Conservation (phyloP, 768 basidiomycete species). For the Cystobasidium onofrii region DNA sequence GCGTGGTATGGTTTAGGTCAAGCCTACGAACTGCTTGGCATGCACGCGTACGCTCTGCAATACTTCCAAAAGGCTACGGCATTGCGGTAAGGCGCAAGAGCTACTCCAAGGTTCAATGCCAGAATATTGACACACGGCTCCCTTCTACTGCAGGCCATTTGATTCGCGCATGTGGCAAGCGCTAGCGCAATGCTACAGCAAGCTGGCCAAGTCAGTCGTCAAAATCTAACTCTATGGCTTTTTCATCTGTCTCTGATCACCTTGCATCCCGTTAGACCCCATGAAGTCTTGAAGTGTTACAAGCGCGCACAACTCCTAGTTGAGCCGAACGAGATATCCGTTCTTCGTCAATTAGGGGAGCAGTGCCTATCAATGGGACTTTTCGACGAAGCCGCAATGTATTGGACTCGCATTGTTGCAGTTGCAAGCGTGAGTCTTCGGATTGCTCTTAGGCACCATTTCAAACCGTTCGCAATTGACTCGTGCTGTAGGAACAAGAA, state of each 20-base stretch:
- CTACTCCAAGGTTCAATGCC: no score
- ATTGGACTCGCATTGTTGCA: constrained; percentile 3
- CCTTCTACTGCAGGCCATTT: constrained; percentile 61
- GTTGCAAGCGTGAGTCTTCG: neutral
- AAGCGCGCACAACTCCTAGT: constrained; percentile 62
- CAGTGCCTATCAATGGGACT: constrained; percentile 15
- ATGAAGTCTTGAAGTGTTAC: constrained; percentile 84
- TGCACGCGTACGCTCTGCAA: constrained; percentile 91
- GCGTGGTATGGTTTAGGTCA: constrained; percentile 99
- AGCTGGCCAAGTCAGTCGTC: constrained; percentile 68
- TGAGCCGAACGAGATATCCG: constrained; percentile 38
- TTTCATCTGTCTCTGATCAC: no score
- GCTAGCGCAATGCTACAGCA: constrained; percentile 85
- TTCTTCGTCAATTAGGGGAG: constrained; percentile 26
- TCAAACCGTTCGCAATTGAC: no score
- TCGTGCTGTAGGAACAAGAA: neutral
- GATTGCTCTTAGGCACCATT: no score
- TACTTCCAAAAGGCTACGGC: constrained; percentile 96
- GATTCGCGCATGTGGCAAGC: constrained; percentile 95
- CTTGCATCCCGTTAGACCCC: constrained; percentile 59
- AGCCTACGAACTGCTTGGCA: constrained; percentile 89
- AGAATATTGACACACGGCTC: neutral
- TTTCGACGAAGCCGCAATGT: constrained; percentile 11
- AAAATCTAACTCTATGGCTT: no score
- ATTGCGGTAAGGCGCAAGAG: constrained; percentile 55